These are phyloP conservation scores for Westerdykella sp. DNA, from an alignment of 2,329 filamentous ascomycete genomes.

Conservation along the genomic window DNA sequence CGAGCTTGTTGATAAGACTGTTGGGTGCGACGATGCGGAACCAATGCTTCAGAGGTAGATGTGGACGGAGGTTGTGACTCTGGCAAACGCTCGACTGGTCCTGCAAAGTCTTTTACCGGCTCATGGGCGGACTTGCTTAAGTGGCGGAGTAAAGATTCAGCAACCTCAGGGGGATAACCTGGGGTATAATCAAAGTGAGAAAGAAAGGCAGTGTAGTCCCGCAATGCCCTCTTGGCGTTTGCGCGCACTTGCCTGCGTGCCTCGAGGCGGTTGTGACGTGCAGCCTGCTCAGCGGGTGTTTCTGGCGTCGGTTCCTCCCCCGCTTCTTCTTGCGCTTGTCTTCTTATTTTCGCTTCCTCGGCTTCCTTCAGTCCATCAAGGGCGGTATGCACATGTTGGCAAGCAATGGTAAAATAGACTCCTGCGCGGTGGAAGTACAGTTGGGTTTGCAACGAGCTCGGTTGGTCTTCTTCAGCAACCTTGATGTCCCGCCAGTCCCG, in stretches of 20 bases:
- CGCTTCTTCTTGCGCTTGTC: conserved; percentile 18
- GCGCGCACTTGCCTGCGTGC: conserved; percentile 64
- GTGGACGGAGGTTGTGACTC: conserved; percentile 8
- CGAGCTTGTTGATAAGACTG: conserved; percentile 19
- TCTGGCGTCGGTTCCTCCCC: conserved; percentile 29
- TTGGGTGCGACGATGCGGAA: conserved; percentile 35
- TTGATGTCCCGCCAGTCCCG: conserved; percentile 48
- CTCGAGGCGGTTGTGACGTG: conserved; percentile 47
- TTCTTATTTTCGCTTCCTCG: conserved; percentile 28
- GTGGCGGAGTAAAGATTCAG: conserved; percentile 46
- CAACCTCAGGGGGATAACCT: conserved; percentile 55
- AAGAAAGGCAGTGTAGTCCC: conserved; percentile 68
- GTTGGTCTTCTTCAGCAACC: conserved; percentile 59
- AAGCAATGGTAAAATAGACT: conserved; percentile 66
- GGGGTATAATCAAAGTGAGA: conserved; percentile 74
- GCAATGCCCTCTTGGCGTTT: conserved; percentile 68
- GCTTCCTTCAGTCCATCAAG: conserved; percentile 44
- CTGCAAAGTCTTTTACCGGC: neutral
- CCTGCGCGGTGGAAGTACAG: conserved; percentile 69
- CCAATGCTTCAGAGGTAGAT: conserved; percentile 38
- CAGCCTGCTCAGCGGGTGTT: conserved; percentile 44
- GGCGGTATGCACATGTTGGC: conserved; percentile 55
- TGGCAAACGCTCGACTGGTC: neutral
- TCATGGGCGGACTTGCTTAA: conserved; percentile 5
- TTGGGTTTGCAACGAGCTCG: conserved; percentile 67